A percentile compares a stretch with the other conserved stretches of the same genome.
Conservation (phyloP, 176 grass and related monocot species). For the Thalia dealbata region DNA sequence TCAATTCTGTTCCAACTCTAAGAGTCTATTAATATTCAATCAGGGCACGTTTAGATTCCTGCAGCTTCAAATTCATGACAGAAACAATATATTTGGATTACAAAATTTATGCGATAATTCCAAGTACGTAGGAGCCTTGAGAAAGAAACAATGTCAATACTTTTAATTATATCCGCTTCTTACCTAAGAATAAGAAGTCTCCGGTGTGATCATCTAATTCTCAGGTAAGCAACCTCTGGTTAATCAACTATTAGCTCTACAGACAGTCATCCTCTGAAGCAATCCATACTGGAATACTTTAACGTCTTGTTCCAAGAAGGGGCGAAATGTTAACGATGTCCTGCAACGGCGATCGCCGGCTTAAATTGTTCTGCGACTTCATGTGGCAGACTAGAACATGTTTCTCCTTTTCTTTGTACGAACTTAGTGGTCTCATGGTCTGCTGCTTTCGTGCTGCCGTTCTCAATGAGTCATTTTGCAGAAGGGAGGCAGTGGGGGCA, state of each 20-base stretch:
- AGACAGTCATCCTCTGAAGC: not conserved
- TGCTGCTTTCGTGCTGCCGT: constrained; percentile 23
- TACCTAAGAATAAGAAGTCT: not conserved
- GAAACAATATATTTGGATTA: not conserved
- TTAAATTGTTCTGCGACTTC: constrained; percentile 45
- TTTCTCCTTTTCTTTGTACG: constrained; percentile 61
- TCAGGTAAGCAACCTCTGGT: not conserved
- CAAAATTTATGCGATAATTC: not conserved
- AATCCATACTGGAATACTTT: not conserved
- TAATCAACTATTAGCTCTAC: not conserved
- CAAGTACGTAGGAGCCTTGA: not conserved
- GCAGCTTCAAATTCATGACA: not conserved
- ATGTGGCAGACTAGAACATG: constrained; percentile 57
- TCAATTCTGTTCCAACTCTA: too few species aligned
- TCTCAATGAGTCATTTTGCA: constrained; percentile 28
- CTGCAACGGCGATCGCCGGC: constrained; percentile 44
- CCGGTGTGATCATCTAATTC: not conserved
- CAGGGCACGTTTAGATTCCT: not conserved
- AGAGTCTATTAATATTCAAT: too few species aligned
- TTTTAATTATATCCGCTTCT: too few species aligned
- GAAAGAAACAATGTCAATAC: not conserved
- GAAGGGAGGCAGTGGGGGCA: constrained; percentile 22
- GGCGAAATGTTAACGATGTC: constrained; percentile 50
- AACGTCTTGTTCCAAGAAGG: not conserved
- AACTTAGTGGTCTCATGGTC: constrained; percentile 12